These are phyloP conservation scores for Xylaria sp. DNA, from an alignment of 2,329 filamentous ascomycete species.

Conservation along the genomic window DNA sequence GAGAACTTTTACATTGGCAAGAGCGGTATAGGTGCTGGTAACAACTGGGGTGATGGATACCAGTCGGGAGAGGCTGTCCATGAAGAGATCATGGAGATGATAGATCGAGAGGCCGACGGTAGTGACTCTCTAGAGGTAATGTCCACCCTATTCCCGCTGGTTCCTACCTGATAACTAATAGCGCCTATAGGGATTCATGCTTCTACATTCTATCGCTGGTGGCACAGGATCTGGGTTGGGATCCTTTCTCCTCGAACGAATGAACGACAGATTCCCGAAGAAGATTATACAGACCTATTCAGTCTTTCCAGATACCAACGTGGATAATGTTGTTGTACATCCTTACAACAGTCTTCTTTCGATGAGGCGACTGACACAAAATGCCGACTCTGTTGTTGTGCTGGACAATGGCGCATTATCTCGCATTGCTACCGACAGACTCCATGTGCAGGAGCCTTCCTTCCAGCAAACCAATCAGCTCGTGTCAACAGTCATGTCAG, in stretches of 20 bases:
- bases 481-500: conserved; percentile 98
- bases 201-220: conserved; percentile 96
- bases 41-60: conserved; percentile 99
- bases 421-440: conserved; percentile 90
- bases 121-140: conserved; percentile 91
- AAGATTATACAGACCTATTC: conserved; percentile 99
- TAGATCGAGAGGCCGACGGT: conserved; percentile 96
- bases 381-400: conserved; percentile 97
- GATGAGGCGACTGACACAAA: conserved; percentile 90
- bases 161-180: conserved; percentile 13
- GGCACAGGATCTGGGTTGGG: conserved; percentile 96
- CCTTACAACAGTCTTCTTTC: conserved; percentile 97
- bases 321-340: conserved; percentile 92
- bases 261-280: conserved; percentile 98
- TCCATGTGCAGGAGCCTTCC: conserved; percentile 94
- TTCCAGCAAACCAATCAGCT: conserved; percentile 98
- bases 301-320: conserved; percentile 93
- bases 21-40: conserved; percentile 91
- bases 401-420: conserved; percentile 95
- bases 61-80: conserved; percentile 90
- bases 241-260: conserved; percentile 90
- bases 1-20: conserved; percentile 99
- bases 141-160: background rate
- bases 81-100: conserved; percentile 99
- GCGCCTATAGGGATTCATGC: conserved; percentile 85